These are phyloP conservation scores for Aspergillus quadrilineatus DNA, from an alignment of 2,329 filamentous ascomycete genomes.

Conservation along the genomic window DNA sequence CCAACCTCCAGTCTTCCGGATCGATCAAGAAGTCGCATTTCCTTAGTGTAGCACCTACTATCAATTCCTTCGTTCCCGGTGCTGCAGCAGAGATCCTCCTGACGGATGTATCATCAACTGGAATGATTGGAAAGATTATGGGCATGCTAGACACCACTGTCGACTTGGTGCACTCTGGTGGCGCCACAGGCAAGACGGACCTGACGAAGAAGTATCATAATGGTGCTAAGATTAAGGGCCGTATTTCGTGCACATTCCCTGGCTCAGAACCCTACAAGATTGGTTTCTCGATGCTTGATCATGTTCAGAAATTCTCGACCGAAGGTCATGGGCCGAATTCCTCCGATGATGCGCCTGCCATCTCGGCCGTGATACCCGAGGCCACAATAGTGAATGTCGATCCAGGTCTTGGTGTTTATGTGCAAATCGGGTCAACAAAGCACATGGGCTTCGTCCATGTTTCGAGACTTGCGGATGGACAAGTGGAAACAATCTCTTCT, in stretches of 20 bases:
- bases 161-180: conserved; percentile 84
- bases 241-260: conserved; percentile 86
- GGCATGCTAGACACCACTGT: conserved; percentile 88
- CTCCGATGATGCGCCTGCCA: conserved; percentile 46
- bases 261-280: conserved; percentile 76
- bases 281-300: conserved; percentile 83
- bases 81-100: conserved; percentile 85
- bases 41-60: conserved; percentile 74
- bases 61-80: conserved; percentile 87
- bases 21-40: conserved; percentile 65
- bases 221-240: conserved; percentile 78
- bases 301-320: conserved; percentile 65
- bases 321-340: conserved; percentile 36
- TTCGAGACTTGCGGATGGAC: conserved; percentile 84
- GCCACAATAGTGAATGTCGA: conserved; percentile 80
- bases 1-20: conserved; percentile 67
- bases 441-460: conserved; percentile 89
- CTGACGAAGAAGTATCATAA: conserved; percentile 76
- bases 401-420: conserved; percentile 75
- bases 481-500: conserved; percentile 78
- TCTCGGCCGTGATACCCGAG: conserved; percentile 72
- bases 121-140: conserved; percentile 87
- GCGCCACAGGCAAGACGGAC: conserved; percentile 66
- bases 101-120: conserved; percentile 69
- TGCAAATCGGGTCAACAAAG: conserved; percentile 66